Percentiles rank a stretch among this genome's conserved stretches.
Conservation (phyloP, 78 protist genomes). For the Dictyostelium firmibasis region DNA sequence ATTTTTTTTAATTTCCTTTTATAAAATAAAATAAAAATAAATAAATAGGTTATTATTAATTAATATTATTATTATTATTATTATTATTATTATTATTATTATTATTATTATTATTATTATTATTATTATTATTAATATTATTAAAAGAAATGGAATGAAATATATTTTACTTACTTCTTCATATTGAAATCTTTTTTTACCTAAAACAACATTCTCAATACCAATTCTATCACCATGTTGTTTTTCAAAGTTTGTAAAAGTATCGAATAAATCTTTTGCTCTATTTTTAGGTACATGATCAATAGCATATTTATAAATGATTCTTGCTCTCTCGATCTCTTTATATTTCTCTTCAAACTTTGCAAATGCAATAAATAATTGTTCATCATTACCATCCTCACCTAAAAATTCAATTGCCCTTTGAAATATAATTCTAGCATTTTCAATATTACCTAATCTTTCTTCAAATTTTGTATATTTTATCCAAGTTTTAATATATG, state of each 20-base stretch:
- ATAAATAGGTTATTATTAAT: no score
- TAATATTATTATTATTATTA: no score
- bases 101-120: not conserved
- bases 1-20: conserved; percentile 48
- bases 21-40: not conserved
- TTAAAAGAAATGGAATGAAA: no score
- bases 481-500: conserved; percentile 87
- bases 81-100: not conserved
- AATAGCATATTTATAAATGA: conserved; percentile 94
- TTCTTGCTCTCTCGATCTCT: conserved; percentile 95
- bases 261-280: conserved; percentile 87
- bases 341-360: conserved; percentile 87
- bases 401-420: conserved; percentile 82
- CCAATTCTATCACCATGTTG: conserved; percentile 90
- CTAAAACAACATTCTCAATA: conserved; percentile 92
- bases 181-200: conserved; percentile 91
- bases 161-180: conserved; percentile 88
- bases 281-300: conserved; percentile 86
- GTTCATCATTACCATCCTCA: conserved; percentile 80
- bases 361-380: conserved; percentile 94
- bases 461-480: conserved; percentile 94
- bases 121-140: not conserved
- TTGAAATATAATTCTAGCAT: conserved; percentile 36
- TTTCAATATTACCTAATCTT: conserved; percentile 63
- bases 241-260: conserved; percentile 92